Evolutionary conservation across 768 basidiomycete species (phyloP).

Genomic region (Podaxis carcinomalis): DNA sequence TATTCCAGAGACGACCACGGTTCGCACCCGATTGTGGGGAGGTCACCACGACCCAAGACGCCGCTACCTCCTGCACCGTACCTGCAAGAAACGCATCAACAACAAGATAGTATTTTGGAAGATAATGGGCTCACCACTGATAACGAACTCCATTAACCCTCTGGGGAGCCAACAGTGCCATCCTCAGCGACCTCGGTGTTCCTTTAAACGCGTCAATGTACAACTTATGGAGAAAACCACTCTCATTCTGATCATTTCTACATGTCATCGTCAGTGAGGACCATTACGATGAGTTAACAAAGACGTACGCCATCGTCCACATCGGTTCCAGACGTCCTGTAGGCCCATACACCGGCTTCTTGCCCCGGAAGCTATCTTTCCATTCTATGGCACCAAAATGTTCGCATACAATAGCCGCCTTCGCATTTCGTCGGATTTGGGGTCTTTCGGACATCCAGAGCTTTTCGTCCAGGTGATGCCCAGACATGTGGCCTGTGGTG

Average conservation of each 20-base stretch:
- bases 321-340: slow-evolving; percentile 26
- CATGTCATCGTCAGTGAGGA: background rate
- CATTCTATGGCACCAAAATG: slow-evolving; percentile 27
- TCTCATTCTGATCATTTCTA: slow-evolving; percentile 22
- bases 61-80: slow-evolving; percentile 29
- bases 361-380: slow-evolving; percentile 21
- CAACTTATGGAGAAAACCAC: slow-evolving; percentile 18
- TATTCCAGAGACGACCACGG: too few relatives aligned
- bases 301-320: slow-evolving; percentile 28
- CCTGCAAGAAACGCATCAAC: slow-evolving; percentile 8
- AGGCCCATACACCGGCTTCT: slow-evolving; percentile 19
- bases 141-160: slow-evolving; percentile 16
- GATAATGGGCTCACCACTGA: slow-evolving; percentile 15
- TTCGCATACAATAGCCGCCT: slow-evolving; percentile 26
- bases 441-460: slow-evolving; percentile 24
- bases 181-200: slow-evolving; percentile 21
- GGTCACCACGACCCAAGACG: slow-evolving; percentile 19
- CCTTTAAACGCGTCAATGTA: slow-evolving; percentile 25
- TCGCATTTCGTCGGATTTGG: slow-evolving; percentile 20
- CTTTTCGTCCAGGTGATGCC: slow-evolving; percentile 23
- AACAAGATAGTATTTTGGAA: background rate
- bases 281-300: background rate
- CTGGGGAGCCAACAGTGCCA: slow-evolving; percentile 26
- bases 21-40: slow-evolving; percentile 26
- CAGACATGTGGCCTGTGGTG: slow-evolving; percentile 26